Conservation (phyloP, 352 stramenopile genomes). For the Pythium guiyangense region DNA sequence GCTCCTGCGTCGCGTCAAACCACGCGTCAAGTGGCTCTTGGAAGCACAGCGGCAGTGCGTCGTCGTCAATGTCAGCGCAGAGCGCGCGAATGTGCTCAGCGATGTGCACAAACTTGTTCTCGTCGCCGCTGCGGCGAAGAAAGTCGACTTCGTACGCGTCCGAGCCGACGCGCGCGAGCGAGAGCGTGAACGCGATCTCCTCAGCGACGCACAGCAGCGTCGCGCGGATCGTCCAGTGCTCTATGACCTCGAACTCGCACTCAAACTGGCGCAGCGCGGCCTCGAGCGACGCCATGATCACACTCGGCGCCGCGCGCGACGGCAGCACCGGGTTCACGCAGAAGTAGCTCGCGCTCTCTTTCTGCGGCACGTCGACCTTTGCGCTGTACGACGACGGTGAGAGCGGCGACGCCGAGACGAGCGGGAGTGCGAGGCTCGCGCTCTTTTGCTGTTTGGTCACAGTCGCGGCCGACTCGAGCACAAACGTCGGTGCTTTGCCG, state of each 20-base stretch:
- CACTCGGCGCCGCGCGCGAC: constrained; percentile 26
- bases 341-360: constrained; percentile 41
- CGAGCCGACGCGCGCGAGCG: constrained; percentile 35
- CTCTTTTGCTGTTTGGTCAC: not conserved
- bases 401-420: constrained; percentile 26
- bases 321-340: constrained; percentile 51
- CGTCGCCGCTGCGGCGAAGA: constrained; percentile 35
- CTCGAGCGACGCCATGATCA: constrained; percentile 51
- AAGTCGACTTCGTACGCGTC: constrained; percentile 60
- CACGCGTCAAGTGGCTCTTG: constrained; percentile 41
- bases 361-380: constrained; percentile 47
- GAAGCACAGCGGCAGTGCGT: constrained; percentile 50
- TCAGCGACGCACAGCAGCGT: constrained; percentile 63
- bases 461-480: constrained; percentile 9
- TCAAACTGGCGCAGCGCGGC: constrained; percentile 28
- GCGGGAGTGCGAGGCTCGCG: not conserved
- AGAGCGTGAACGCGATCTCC: constrained; percentile 53
- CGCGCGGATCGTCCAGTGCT: constrained; percentile 40
- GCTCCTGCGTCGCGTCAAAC: constrained; percentile 50
- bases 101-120: constrained; percentile 52
- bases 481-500: constrained; percentile 17
- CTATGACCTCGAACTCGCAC: constrained; percentile 29
- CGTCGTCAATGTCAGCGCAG: constrained; percentile 56
- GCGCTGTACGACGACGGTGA: constrained; percentile 34
- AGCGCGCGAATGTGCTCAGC: constrained; percentile 43